Conservation (phyloP, 441 rosid species). For the Adansonia gregorii region DNA sequence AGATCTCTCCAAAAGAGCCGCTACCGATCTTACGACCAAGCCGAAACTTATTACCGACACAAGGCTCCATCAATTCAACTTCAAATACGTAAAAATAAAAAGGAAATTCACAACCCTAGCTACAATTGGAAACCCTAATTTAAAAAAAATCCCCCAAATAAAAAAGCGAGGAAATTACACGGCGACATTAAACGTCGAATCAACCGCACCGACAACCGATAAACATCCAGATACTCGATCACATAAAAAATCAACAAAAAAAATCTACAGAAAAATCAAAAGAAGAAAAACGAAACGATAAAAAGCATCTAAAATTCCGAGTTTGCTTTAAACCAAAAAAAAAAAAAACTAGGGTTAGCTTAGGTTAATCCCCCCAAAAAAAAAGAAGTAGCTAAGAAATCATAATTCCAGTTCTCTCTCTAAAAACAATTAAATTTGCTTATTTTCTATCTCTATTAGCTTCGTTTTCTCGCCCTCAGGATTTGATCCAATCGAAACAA, state of each 20-base stretch:
- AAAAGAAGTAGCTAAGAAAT: background rate
- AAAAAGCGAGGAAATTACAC: background rate
- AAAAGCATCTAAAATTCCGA: slow-evolving; percentile 31
- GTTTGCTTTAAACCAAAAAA: background rate
- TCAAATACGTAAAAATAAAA: slow-evolving; percentile 26
- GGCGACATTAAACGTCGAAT: slow-evolving; percentile 26
- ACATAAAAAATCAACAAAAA: background rate
- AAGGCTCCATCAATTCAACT: slow-evolving; percentile 60
- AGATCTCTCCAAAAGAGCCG: slow-evolving; percentile 87
- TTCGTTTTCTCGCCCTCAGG: slow-evolving; percentile 13
- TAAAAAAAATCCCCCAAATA: background rate
- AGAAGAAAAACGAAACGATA: background rate
- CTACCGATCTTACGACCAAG: slow-evolving; percentile 82
- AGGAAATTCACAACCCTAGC: slow-evolving; percentile 24
- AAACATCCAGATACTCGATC: slow-evolving; percentile 14
- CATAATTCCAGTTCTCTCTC: background rate
- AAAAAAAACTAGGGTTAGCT: slow-evolving; percentile 30
- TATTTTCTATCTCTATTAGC: slow-evolving; percentile 19
- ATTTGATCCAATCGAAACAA: slow-evolving; percentile 25
- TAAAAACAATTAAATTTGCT: background rate
- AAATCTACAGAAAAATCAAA: background rate
- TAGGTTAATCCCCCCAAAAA: slow-evolving; percentile 3
- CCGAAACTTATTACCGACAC: slow-evolving; percentile 73
- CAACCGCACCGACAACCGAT: slow-evolving; percentile 35
- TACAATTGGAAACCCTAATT: slow-evolving; percentile 22